Base-by-base conservation (phyloP, 176 grass and related monocot genomes). In the Dactylis glomerata region DNA sequence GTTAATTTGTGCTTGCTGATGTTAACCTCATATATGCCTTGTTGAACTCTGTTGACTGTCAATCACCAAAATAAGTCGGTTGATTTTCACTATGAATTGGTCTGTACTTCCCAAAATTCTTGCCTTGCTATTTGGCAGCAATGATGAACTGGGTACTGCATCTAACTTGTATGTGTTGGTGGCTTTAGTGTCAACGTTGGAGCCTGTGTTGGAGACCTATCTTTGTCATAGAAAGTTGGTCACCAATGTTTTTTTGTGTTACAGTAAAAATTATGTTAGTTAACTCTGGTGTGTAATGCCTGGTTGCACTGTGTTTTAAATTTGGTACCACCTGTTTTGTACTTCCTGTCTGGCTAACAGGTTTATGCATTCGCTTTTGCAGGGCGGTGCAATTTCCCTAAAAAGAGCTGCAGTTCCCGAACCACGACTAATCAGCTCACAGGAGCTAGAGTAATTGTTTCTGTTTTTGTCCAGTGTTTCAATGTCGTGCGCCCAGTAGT, bases 361-460 rank as follows among this genome's bases (percentile, higher is more conserved):
- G 52, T 26, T 73, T 74, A 41, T 55, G 38, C 13, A 24, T 84
- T 73, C 20, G 28, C 52, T 14, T 69, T 88, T 73, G 28, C 79
- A 99, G 96, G 96, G 96, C 75, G 96, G 96, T 87, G 96, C 87
- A 59, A 52, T 99, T 86, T 92, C 96, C 8, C 80, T 99, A 81
- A 99, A 88, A 87, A 88, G 86, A 73, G 91, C 96, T 38, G 68
- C 74, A 73, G 62, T 96, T 86, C 96, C 96, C 42, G 61, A 89
- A 26, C 87, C 96, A 62, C 91, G 93, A 19, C 77, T 91, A 71
- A 96, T 99, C 85, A 96, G 90, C 76, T 88, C 91, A 57, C 91
- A 93, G 83, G 96, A 99, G 73, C 86, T 99, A 80, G 96, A 99
- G 96, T 99, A 96, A 90, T 51, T 80, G 54, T 7, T 88, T 78